Conservation (phyloP, 805 yeast species). For the Metschnikowia bowlesiae region DNA sequence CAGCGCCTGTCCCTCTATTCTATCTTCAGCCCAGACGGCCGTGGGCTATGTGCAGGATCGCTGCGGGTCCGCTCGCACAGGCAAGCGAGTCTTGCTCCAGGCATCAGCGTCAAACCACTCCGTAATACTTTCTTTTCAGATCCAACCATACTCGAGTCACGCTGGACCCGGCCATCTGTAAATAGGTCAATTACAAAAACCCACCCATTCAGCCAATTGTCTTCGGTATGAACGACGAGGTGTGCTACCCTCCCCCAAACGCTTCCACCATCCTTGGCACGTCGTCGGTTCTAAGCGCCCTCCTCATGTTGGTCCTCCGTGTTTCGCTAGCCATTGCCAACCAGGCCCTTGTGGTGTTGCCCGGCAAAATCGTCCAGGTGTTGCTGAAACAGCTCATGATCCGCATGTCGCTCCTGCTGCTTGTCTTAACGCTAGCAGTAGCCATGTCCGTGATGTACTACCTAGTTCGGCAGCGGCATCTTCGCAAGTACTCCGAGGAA, state of each 20-base stretch:
- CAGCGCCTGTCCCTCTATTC: too few species aligned
- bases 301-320: not conserved
- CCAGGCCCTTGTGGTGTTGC: constrained; percentile 9
- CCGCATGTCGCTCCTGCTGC: constrained; percentile 47
- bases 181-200: too few species aligned
- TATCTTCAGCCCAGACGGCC: too few species aligned
- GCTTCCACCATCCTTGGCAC: not conserved
- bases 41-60: too few species aligned
- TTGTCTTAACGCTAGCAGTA: constrained; percentile 30
- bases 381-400: constrained; percentile 45
- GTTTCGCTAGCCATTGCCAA: constrained; percentile 9
- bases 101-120: too few species aligned
- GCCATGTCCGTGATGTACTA: constrained; percentile 37
- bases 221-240: constrained; percentile 22
- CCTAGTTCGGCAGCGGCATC: constrained; percentile 56
- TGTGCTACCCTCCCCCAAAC: constrained; percentile 3
- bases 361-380: constrained; percentile 20
- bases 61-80: too few species aligned
- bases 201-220: not conserved
- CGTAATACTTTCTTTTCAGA: too few species aligned
- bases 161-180: too few species aligned
- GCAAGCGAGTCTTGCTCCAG: not conserved
- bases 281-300: not conserved
- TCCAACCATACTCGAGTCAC: too few species aligned
- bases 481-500: constrained; percentile 54